Base-by-base conservation (phyloP, 495 filamentous ascomycete genomes). In the Penicillium antarcticum region DNA sequence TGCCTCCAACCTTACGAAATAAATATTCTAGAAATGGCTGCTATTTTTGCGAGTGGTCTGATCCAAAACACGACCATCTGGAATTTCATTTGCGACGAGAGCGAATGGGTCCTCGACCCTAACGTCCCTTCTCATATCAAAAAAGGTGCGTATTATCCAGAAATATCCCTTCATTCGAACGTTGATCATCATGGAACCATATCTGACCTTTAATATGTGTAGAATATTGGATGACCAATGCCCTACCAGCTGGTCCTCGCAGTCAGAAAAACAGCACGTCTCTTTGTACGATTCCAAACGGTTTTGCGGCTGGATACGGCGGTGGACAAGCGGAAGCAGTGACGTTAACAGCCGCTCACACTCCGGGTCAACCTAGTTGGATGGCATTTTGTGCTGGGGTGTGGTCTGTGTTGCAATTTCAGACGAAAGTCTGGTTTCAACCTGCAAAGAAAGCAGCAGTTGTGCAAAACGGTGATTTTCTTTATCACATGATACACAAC, bases 401-500 rank as follows among this genome's bases (percentile, higher is more conserved):
- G 40, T 42, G 40, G 40, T 42, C 21, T 14, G 23, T 29, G 40
- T 42, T 42, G 40, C 13, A 42, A 42, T 42, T 26, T 31, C 40
- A 42, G 40, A 42, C 40, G 40, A 26, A 29, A 26, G 21, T 42
- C 40, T 42, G 40, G 40, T 42, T 9, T 42, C 40, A 42, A 42
- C 40, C 40, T 42, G 40, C 40, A 42, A 12, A 42, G 13, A 42
- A 42, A 42, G 40, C 40, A 29, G 40, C 40, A 42, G 40, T 42
- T 42, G 40, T 42, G 40, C n/a, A 29, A 42, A 42, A 42, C 40
- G 21, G 21, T 42, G 40, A 42, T 31, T 42, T 42, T 9, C 40
- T 42, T 31, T 31, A 32, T 31, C 1, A 32, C 14, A 43, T 43
- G 41, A 29, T 43, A 9, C 24, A 31, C 8, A 43, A 43, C 41